Evolutionary conservation across 768 basidiomycete genomes (phyloP).

Genomic region (Tricholoma sp.): DNA sequence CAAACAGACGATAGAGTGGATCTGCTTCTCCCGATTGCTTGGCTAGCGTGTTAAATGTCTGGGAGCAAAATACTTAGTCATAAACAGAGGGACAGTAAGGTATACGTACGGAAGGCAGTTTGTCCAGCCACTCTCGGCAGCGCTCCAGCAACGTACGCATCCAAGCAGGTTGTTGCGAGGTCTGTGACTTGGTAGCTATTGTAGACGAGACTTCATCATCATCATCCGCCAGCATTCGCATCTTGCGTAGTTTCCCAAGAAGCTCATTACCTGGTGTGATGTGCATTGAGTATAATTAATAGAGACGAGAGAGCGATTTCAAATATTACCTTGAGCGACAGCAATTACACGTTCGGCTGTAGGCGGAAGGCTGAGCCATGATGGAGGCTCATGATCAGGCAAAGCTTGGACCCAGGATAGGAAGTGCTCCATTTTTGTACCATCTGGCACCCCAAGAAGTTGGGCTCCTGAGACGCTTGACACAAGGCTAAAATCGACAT

Average conservation of each 20-base stretch:
- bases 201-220: conserved; percentile 60
- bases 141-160: conserved; percentile 83
- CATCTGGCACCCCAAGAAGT: conserved; percentile 75
- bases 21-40: conserved; percentile 72
- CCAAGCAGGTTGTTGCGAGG: conserved; percentile 85
- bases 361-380: conserved; percentile 91
- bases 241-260: conserved; percentile 85
- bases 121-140: conserved; percentile 77
- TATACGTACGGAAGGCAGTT: conserved; percentile 65
- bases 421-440: conserved; percentile 90
- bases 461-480: conserved; percentile 54
- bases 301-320: background rate
- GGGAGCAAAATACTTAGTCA: conserved; percentile 9
- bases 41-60: conserved; percentile 62
- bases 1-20: conserved; percentile 85
- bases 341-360: conserved; percentile 93
- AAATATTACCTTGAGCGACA: conserved; percentile 70
- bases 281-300: conserved; percentile 4
- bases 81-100: background rate
- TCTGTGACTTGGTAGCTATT: conserved; percentile 55
- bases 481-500: conserved; percentile 88
- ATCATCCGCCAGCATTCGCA: conserved; percentile 85
- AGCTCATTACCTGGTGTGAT: conserved; percentile 63
- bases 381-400: conserved; percentile 90
- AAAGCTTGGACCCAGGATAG: conserved; percentile 82